phyloP scores from a whole-genome alignment of 2,329 filamentous ascomycete species.

The Didymella lethalis region DNA sequence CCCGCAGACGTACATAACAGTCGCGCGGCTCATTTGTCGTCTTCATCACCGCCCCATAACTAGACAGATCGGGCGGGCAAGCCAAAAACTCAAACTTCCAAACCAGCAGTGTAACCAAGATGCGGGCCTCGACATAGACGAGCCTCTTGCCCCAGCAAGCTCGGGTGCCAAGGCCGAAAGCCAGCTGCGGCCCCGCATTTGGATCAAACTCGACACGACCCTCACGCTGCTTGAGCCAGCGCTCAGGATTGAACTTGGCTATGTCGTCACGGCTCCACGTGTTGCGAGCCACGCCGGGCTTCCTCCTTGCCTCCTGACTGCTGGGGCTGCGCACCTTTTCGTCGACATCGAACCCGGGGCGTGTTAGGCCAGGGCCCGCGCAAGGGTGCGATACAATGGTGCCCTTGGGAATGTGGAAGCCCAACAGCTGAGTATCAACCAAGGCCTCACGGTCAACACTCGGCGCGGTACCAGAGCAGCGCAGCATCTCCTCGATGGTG shows the following conservation, averaged over 20 bases:
- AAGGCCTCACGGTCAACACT: slow-evolving; percentile 41
- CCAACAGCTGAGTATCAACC: slow-evolving; percentile 53
- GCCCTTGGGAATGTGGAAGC: slow-evolving; percentile 52
- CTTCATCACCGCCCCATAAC: too few relatives aligned
- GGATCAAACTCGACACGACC: slow-evolving; percentile 27
- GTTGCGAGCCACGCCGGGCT: slow-evolving; percentile 35
- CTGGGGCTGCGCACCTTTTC: slow-evolving; percentile 42
- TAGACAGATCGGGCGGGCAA: too few relatives aligned
- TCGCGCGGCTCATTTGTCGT: too few relatives aligned
- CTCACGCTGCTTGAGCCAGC: slow-evolving; percentile 50
- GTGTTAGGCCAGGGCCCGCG: slow-evolving; percentile 23
- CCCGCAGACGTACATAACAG: too few relatives aligned
- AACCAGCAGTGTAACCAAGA: slow-evolving; percentile 38
- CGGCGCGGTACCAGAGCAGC: slow-evolving; percentile 40
- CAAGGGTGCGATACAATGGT: slow-evolving; percentile 45
- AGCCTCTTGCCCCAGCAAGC: slow-evolving; percentile 39
- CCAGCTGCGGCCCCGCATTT: slow-evolving; percentile 32
- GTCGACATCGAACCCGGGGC: slow-evolving; percentile 29
- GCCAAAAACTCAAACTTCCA: slow-evolving; percentile 40
- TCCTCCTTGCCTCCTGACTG: slow-evolving; percentile 34
- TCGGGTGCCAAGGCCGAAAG: slow-evolving; percentile 38
- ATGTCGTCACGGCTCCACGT: slow-evolving; percentile 29
- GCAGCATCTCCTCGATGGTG: slow-evolving; percentile 52
- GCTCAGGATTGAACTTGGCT: slow-evolving; percentile 49
- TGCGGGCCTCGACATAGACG: slow-evolving; percentile 39